Evolutionary conservation across 331 rosid genomes (phyloP), one percentile per base, ranked within the genome.

Genomic region (Rhamnella rubrinervis): DNA sequence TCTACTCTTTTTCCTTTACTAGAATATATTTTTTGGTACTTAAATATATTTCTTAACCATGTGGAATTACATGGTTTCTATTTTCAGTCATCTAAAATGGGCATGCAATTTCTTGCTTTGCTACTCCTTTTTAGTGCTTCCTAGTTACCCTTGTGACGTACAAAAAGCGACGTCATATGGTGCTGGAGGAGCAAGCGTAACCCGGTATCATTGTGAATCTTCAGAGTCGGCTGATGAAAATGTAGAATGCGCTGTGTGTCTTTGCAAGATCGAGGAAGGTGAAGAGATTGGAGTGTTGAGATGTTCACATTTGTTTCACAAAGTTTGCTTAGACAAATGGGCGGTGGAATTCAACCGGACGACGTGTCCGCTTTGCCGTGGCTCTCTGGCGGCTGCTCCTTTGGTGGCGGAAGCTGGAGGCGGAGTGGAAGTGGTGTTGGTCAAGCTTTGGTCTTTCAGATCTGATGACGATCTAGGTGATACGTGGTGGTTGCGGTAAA

Each of bases 401-500:
- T 66, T 65, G 4, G 20, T 0, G 4, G 20, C 1, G 4, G 25
- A 37, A 7, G 53, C 3, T 3, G 80, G 66, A 20, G 64, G 6
- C 37, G 81, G 80, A n/a, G 65, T 66, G n/a, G 58, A 82, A 50
- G 83, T 80, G 51, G 19, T 86, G 47, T 31, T 15, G 20, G 39
- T 80, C 17, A 61, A 58, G 73, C 61, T 75, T 37, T 66, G 7
- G 37, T 70, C 14, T 77, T 78, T 46, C 0, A 63, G 21, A 61
- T 72, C 55, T 37, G 65, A 46, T 31, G 66, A 2, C 23, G 61
- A 59, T 16, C 51, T 58, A 1, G 53, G 66, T 16, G 88, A 78
- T 19, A 74, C 31, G 0, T 83, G 86, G 88, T 86, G 91, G 91
- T 58, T 83, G 49, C 82, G 91, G 11, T 86, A 44, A 76, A 59